phyloP scores from a whole-genome alignment of 2,329 filamentous ascomycete species.

The Phialophora tarda region DNA sequence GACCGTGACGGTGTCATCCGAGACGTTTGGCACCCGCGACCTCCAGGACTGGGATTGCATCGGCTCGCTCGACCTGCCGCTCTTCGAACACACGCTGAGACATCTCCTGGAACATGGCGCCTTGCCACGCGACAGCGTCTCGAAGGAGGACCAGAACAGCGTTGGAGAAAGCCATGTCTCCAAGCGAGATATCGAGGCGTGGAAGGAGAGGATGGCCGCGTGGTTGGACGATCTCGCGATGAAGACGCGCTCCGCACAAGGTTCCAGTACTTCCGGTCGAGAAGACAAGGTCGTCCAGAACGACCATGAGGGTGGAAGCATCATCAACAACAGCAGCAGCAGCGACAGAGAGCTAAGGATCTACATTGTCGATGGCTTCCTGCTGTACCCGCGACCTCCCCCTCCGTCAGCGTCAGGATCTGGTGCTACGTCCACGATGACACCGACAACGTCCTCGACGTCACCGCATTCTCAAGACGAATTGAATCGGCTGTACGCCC shows the following conservation, averaged over 20 bases:
- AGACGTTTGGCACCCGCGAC: slow-evolving; percentile 47
- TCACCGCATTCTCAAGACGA: slow-evolving; percentile 6
- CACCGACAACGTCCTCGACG: neutral
- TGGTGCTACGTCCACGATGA: neutral
- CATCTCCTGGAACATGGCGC: slow-evolving; percentile 72
- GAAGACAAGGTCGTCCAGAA: neutral
- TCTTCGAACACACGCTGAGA: slow-evolving; percentile 68
- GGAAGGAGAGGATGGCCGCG: slow-evolving; percentile 34
- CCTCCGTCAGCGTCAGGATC: slow-evolving; percentile 31
- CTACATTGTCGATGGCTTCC: slow-evolving; percentile 85
- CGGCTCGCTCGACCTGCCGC: slow-evolving; percentile 73
- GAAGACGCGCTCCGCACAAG: neutral
- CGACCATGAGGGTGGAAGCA: neutral
- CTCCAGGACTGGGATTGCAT: slow-evolving; percentile 92
- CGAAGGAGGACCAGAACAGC: slow-evolving; percentile 65
- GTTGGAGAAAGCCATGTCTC: slow-evolving; percentile 52
- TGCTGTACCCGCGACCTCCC: slow-evolving; percentile 69
- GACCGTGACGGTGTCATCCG: slow-evolving; percentile 54
- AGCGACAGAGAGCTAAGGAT: slow-evolving; percentile 50
- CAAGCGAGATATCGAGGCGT: slow-evolving; percentile 38
- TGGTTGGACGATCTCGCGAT: slow-evolving; percentile 37
- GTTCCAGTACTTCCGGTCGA: neutral
- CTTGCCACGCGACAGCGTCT: slow-evolving; percentile 55
- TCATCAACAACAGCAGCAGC: neutral
- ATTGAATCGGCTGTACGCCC: slow-evolving; percentile 23